These are phyloP conservation scores for Holtermannia corniformis DNA, from an alignment of 768 basidiomycete genomes.

Conservation along the genomic window DNA sequence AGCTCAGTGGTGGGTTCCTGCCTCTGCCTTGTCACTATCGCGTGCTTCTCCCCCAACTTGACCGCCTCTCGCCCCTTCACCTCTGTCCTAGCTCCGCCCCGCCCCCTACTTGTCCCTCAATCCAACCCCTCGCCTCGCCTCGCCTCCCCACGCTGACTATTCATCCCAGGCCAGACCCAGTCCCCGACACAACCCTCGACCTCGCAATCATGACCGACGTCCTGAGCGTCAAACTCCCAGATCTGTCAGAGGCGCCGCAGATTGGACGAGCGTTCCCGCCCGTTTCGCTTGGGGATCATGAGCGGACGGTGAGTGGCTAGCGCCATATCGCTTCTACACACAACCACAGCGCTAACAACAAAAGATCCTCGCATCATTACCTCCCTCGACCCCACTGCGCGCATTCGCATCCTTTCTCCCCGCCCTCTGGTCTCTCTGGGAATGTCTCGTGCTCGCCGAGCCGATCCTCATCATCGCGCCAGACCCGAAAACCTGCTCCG, in stretches of 20 bases:
- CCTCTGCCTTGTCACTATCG: not conserved
- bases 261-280: slow-evolving; percentile 54
- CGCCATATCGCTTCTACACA: slow-evolving; percentile 63
- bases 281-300: slow-evolving; percentile 37
- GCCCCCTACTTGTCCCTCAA: not conserved
- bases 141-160: not conserved
- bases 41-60: no score
- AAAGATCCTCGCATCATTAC: slow-evolving; percentile 39
- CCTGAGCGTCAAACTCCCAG: slow-evolving; percentile 62
- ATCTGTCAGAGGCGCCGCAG: slow-evolving; percentile 62
- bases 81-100: not conserved
- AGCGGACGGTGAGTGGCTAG: slow-evolving; percentile 48
- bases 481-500: slow-evolving; percentile 66
- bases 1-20: slow-evolving; percentile 59
- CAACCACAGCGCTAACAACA: slow-evolving; percentile 2
- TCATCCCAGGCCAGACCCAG: slow-evolving; percentile 62
- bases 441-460: slow-evolving; percentile 82
- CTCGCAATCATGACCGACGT: slow-evolving; percentile 76
- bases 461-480: slow-evolving; percentile 74
- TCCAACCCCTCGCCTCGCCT: slow-evolving; percentile 6
- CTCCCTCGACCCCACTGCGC: slow-evolving; percentile 35
- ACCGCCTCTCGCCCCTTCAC: no score
- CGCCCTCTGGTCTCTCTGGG: slow-evolving; percentile 58
- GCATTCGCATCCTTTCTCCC: slow-evolving; percentile 41
- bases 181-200: slow-evolving; percentile 58